Conservation (phyloP, 78 protist species). For the Guillardia theta region DNA sequence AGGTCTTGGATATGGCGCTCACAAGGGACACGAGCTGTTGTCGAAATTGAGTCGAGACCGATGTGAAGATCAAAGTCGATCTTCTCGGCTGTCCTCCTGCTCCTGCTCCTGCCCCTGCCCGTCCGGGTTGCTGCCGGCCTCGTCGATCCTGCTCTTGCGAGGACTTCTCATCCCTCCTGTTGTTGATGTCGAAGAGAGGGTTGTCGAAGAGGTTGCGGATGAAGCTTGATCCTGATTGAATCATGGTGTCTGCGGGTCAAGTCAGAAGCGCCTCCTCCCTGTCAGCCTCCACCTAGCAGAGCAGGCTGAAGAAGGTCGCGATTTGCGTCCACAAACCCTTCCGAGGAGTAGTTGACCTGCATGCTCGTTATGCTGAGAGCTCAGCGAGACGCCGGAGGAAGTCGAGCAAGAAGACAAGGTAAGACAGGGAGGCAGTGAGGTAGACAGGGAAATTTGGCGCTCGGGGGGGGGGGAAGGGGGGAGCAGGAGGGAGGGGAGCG, state of each 20-base stretch:
- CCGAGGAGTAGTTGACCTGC: neutral
- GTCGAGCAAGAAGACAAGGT: neutral
- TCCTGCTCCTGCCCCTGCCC: neutral
- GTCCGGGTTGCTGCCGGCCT: too few species aligned
- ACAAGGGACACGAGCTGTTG: slow-evolving; percentile 63
- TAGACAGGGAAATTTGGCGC: neutral
- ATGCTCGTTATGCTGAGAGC: too few species aligned
- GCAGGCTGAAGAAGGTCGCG: neutral
- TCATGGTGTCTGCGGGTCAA: too few species aligned
- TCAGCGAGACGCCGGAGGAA: too few species aligned
- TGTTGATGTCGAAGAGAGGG: too few species aligned
- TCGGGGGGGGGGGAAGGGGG: neutral
- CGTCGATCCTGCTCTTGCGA: too few species aligned
- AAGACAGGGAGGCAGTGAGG: neutral
- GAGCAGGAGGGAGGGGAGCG: neutral
- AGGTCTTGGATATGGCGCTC: slow-evolving; percentile 62
- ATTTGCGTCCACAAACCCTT: neutral
- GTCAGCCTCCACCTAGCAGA: neutral
- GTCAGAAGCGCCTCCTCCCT: too few species aligned
- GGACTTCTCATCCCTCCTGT: too few species aligned
- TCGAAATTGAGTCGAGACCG: neutral
- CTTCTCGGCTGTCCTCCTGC: neutral
- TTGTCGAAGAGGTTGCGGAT: too few species aligned
- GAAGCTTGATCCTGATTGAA: too few species aligned
- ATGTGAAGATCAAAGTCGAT: neutral